Conservation (phyloP, 164 flowering plant species). For the Saururus chinensis region DNA sequence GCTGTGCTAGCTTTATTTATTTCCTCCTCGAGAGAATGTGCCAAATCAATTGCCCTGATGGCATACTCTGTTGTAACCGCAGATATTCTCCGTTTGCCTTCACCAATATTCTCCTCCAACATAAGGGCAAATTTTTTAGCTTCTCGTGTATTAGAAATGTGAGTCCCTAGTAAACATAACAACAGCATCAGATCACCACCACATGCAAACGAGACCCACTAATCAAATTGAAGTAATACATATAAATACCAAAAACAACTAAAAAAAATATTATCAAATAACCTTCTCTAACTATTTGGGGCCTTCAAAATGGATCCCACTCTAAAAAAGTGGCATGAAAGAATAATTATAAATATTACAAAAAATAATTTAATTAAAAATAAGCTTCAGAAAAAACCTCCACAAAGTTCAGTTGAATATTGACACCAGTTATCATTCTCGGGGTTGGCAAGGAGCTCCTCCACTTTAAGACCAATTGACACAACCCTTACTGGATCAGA, state of each 20-base stretch:
- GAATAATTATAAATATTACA: too few relatives aligned
- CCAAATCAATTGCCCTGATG: slow-evolving; percentile 55
- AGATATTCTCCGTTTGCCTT: slow-evolving; percentile 84
- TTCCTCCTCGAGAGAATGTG: slow-evolving; percentile 56
- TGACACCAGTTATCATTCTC: slow-evolving; percentile 67
- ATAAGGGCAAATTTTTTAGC: slow-evolving; percentile 89
- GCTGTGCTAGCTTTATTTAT: slow-evolving; percentile 47
- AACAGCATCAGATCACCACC: too few relatives aligned
- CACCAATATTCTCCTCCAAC: slow-evolving; percentile 93
- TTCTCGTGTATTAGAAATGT: slow-evolving; percentile 86
- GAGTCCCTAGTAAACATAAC: slow-evolving; percentile 52
- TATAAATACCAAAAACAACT: too few relatives aligned
- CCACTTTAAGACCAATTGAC: slow-evolving; percentile 74
- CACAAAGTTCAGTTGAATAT: slow-evolving; percentile 87
- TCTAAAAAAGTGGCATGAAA: too few relatives aligned
- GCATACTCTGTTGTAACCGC: slow-evolving; percentile 85
- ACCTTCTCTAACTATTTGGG: too few relatives aligned
- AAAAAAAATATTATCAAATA: not conserved
- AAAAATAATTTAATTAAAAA: too few relatives aligned
- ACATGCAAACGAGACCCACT: too few relatives aligned
- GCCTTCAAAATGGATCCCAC: too few relatives aligned
- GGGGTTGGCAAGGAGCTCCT: slow-evolving; percentile 78
- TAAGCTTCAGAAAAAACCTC: slow-evolving; percentile 38
- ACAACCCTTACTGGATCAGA: slow-evolving; percentile 97
- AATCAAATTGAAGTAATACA: too few relatives aligned